Base-by-base conservation (phyloP, 805 yeast species). In the Yamadazyma endophytica region DNA sequence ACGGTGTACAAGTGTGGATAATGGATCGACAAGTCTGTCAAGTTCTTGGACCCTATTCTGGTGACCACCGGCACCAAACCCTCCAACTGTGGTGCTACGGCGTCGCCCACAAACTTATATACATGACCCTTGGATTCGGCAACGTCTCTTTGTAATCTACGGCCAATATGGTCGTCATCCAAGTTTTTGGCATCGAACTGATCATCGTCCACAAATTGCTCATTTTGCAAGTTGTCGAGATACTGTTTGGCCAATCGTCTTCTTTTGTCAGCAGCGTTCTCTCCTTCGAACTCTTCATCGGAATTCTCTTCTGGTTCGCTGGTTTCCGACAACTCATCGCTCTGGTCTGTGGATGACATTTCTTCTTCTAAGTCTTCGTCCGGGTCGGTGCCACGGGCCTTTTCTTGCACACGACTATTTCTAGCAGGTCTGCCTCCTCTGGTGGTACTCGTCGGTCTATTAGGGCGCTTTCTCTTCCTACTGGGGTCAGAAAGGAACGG, bases 241-340 rank as follows among this genome's bases (percentile, higher is more conserved):
- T 92, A 92, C 57, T 89, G 92, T 57, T 88, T 88, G 12, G 97
- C 97, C 37, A 92, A 69, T 50, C 97, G 70, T 60, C 98, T 76
- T 58, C 98, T 77, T 58, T 86, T 88, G 50, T 92, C 98, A 0
- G 96, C 94, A 6, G 89, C 94, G 28, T 77, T 75, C 57, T 90
- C 97, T 12, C 68, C 70, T 11, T 65, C 76, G 42, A 78, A 76
- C 44, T 82, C 94, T 43, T 80, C 92, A 19, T 82, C 90, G 9
- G 82, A 77, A 11, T 63, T 73, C 15, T 64, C 73, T 20, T 70
- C 82, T 17, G 69, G 59, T 11, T 70, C 77, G 35, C 73, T 65
- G 21, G 53, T 61, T 8, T 13, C 25, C 13, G 26, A 29, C n/a
- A n/a, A n/a, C n/a, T n/a, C n/a, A n/a, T n/a, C n/a, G n/a, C n/a